Percentiles rank a stretch among this genome's conserved stretches.
Conservation (phyloP, 2,329 filamentous ascomycete genomes). For the Cytospora chrysosperma region DNA sequence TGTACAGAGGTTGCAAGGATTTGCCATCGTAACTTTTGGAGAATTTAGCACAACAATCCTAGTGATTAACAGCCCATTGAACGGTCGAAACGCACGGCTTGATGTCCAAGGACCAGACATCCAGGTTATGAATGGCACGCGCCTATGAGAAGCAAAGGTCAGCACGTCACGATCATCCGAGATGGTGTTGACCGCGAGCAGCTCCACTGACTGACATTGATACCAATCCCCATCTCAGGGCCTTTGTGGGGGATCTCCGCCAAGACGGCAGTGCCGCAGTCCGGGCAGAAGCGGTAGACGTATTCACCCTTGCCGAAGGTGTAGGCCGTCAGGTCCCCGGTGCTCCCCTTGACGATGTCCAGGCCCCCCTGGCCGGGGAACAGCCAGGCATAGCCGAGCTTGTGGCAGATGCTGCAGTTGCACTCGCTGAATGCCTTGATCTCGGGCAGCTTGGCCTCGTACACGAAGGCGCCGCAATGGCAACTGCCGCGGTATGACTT, state of each 20-base stretch:
- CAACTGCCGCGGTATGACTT: slow-evolving; percentile 56
- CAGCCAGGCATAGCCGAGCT: slow-evolving; percentile 46
- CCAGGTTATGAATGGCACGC: slow-evolving; percentile 17
- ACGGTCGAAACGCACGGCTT: slow-evolving; percentile 7
- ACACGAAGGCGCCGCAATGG: slow-evolving; percentile 56
- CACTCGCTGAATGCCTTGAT: slow-evolving; percentile 57
- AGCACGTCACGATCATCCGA: neutral
- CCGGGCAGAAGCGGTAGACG: slow-evolving; percentile 51
- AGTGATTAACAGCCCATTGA: no score
- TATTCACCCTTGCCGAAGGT: slow-evolving; percentile 37
- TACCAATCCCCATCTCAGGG: slow-evolving; percentile 32
- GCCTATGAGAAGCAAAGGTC: slow-evolving; percentile 12
- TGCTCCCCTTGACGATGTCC: slow-evolving; percentile 47
- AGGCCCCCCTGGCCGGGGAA: slow-evolving; percentile 35
- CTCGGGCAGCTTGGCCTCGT: slow-evolving; percentile 53
- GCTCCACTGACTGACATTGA: slow-evolving; percentile 44
- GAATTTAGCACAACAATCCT: neutral
- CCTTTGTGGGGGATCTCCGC: slow-evolving; percentile 32
- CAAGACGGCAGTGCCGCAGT: slow-evolving; percentile 47
- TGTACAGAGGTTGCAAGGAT: slow-evolving; percentile 34
- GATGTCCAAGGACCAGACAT: slow-evolving; percentile 9
- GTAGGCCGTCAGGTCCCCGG: slow-evolving; percentile 43
- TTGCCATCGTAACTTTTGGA: slow-evolving; percentile 41
- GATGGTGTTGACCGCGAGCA: neutral
- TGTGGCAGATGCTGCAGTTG: slow-evolving; percentile 66